These are phyloP conservation scores for Lentinula sp. DNA, from an alignment of 768 basidiomycete species.

Conservation along the genomic window DNA sequence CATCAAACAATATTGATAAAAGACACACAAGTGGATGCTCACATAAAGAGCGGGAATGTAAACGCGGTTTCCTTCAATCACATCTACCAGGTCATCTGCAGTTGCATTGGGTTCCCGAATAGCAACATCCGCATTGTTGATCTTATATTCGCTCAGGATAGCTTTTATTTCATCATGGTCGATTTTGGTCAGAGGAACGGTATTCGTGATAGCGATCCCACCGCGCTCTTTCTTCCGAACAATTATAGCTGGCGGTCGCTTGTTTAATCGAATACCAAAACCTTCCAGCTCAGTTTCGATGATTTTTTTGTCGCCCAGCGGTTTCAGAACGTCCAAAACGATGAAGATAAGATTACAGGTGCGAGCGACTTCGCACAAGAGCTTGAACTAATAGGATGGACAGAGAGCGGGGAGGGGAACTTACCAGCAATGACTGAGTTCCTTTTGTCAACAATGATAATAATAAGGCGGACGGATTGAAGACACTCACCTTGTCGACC, in stretches of 20 bases:
- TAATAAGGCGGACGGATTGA: not conserved
- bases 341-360: constrained; percentile 99
- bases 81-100: constrained; percentile 94
- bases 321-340: constrained; percentile 95
- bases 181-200: constrained; percentile 92
- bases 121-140: constrained; percentile 85
- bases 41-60: constrained; percentile 93
- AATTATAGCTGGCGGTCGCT: constrained; percentile 81
- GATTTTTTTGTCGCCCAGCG: constrained; percentile 89
- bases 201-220: constrained; percentile 91
- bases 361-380: constrained; percentile 65
- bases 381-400: constrained; percentile 8
- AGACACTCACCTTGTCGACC: constrained; percentile 77
- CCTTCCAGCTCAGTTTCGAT: constrained; percentile 94
- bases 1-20: not conserved
- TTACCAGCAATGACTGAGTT: constrained; percentile 69
- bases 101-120: constrained; percentile 92
- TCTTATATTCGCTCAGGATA: constrained; percentile 85
- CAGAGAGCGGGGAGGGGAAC: constrained; percentile 16
- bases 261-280: constrained; percentile 97
- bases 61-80: constrained; percentile 93
- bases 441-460: constrained; percentile 6
- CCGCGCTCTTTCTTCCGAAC: constrained; percentile 89
- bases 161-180: constrained; percentile 97
- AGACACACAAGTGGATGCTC: constrained; percentile 19